These are phyloP conservation scores for Candida maltosa DNA, from an alignment of 805 yeast genomes.

Conservation along the genomic window DNA sequence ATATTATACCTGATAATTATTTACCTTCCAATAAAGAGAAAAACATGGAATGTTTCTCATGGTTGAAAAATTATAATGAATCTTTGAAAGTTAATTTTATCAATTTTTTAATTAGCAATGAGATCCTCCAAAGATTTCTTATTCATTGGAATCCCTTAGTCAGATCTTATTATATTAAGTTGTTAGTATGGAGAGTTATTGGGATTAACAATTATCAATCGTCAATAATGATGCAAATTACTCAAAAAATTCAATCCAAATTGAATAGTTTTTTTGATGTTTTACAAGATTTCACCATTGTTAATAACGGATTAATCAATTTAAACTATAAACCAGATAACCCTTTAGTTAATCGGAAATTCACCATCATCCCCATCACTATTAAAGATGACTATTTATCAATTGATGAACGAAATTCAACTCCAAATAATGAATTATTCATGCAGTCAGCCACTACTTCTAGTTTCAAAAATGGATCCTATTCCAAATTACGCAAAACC, in stretches of 20 bases:
- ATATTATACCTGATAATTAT: conserved; percentile 47
- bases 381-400: conserved; percentile 19
- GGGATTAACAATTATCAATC: conserved; percentile 39
- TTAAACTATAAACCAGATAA: conserved; percentile 31
- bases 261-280: conserved; percentile 24
- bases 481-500: conserved; percentile 44
- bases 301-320: conserved; percentile 14
- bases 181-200: conserved; percentile 64
- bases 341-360: conserved; percentile 47
- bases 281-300: conserved; percentile 23
- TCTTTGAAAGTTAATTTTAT: conserved; percentile 49
- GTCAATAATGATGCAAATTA: conserved; percentile 26
- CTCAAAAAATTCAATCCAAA: conserved; percentile 27
- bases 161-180: conserved; percentile 62
- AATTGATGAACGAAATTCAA: conserved; percentile 11
- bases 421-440: conserved; percentile 6
- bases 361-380: conserved; percentile 39
- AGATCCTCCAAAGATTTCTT: conserved; percentile 55
- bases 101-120: conserved; percentile 49
- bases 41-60: conserved; percentile 14
- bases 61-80: conserved; percentile 39
- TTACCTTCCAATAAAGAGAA: conserved; percentile 2
- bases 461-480: conserved; percentile 14
- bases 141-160: conserved; percentile 81
- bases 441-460: conserved; percentile 3